Evolutionary conservation across 306 rosid genomes (phyloP).

Genomic region (Vigna radiata): DNA sequence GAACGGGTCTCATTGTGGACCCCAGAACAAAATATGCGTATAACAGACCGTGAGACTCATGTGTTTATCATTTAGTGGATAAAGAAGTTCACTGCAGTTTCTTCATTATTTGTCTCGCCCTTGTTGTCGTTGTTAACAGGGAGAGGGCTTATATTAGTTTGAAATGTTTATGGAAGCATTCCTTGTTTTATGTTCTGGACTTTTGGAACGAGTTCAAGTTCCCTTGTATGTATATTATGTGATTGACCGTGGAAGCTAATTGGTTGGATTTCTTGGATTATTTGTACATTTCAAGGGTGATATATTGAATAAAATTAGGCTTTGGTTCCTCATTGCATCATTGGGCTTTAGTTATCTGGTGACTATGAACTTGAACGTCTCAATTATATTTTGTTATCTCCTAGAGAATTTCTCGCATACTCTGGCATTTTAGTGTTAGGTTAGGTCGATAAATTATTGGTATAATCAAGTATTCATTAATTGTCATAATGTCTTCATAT

Average conservation of each 20-base stretch:
- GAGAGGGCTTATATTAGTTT: slow-evolving; percentile 38
- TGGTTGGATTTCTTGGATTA: slow-evolving; percentile 19
- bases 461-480: too few relatives aligned
- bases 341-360: neutral
- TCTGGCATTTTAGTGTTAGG: neutral
- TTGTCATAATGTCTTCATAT: too few relatives aligned
- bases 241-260: slow-evolving; percentile 34
- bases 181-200: neutral
- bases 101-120: slow-evolving; percentile 39
- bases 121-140: slow-evolving; percentile 40
- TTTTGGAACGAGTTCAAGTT: slow-evolving; percentile 40
- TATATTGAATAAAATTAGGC: slow-evolving; percentile 42
- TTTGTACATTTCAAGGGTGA: slow-evolving; percentile 30
- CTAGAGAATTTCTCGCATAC: neutral
- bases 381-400: neutral
- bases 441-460: too few relatives aligned
- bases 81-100: slow-evolving; percentile 43
- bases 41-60: slow-evolving; percentile 62
- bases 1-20: slow-evolving; percentile 85
- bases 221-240: slow-evolving; percentile 28
- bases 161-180: slow-evolving; percentile 48
- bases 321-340: neutral
- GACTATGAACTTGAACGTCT: neutral
- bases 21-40: slow-evolving; percentile 84
- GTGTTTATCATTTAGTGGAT: slow-evolving; percentile 10